Base-by-base conservation (phyloP, 352 stramenopile species). In the Globisporangium ultimum region DNA sequence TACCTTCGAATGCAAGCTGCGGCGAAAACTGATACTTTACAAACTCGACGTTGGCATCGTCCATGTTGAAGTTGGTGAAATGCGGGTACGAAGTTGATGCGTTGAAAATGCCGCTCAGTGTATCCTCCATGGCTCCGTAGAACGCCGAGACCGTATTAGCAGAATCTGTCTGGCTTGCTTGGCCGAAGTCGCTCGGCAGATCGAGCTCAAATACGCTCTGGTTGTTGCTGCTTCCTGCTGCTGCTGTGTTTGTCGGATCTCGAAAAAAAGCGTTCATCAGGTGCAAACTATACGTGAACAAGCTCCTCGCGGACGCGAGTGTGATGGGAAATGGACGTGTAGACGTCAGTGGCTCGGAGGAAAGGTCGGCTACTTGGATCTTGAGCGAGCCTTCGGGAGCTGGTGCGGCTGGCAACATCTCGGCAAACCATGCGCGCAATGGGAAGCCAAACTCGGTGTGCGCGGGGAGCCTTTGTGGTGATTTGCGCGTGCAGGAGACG, bases 371-470 rank as follows among this genome's bases (percentile, higher is more conserved):
- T 12, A 63, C 53, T 6, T 51, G 58, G 13, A 75, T 40, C 3
- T 47, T 60, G 11, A 80, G 45, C 0, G 53, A 57, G 18, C n/a
- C 60, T 6, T 43, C 43, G 1, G 36, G 61, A 22, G 62, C 60
- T 6, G 66, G 68, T 6, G 71, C 66, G 52, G 60, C 72, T 7
- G 73, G 64, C 2, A 78, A 48, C 28, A 81, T 51, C 10, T 71
- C 46, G 2, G 42, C 52, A 20, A 87, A 67, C 82, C 82, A 91
- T 10, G 59, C 28, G 8, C 63, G 68, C 13, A 78, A 77, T 4
- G 73, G 55, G 48, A 88, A 89, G 0, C 71, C 82, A 38, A 82
- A 91, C 20, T 75, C 67, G 12, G 88, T 42, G 17, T 68, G 60
- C 2, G 70, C 68, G 14, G 73, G 69, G 2, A 89, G 60, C 15